Base-by-base conservation (phyloP, 2,329 filamentous ascomycete species). In the Hypomyces rosellus region DNA sequence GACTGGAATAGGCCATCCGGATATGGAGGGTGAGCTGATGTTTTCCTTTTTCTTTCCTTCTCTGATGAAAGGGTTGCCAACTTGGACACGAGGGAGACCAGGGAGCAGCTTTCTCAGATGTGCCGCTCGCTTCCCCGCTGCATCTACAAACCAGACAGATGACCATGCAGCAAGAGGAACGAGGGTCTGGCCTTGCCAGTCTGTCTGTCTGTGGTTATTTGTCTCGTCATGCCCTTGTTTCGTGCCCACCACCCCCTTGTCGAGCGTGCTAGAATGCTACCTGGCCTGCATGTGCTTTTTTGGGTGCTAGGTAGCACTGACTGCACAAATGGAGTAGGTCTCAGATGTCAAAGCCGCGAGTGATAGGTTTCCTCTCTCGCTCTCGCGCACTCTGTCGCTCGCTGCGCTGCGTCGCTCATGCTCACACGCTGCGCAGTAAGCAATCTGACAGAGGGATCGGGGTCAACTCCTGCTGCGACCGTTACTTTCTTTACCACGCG, bases 51-150 rank as follows among this genome's bases (percentile, higher is more conserved):
- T 30, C 20, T 30, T 8, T 30, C 25, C 6, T 8, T 30, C 25
- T 30, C 20, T 30, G 3, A 8, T 11, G 13, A 38, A 38, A 16
- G 14, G 36, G 36, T 38, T 38, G 36, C 36, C 36, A 38, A 12
- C 25, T 11, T 30, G 38, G 36, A 36, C 38, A 36, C 39, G 16
- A 25, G 16, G 20, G 25, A 20, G 46, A 40, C 36, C 25, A 34
- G 34, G 40, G 46, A 37, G 16, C 40, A 37, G 16, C 40, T 42
- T 16, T 48, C 46, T 48, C 37, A 41, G 46, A 41, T 11, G 11
- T 33, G 30, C 14, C 43, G 15, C 34, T 45, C 43, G n/a, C 34
- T 15, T 45, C 30, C 30, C 46, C 20, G 36, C 46, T 42, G 37
- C 30, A 34, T 40, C 37, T 16, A 38, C 9, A 18, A 33, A 38